These are phyloP conservation scores for Eutypa lata DNA, from an alignment of 2,329 filamentous ascomycete species.

Conservation along the genomic window DNA sequence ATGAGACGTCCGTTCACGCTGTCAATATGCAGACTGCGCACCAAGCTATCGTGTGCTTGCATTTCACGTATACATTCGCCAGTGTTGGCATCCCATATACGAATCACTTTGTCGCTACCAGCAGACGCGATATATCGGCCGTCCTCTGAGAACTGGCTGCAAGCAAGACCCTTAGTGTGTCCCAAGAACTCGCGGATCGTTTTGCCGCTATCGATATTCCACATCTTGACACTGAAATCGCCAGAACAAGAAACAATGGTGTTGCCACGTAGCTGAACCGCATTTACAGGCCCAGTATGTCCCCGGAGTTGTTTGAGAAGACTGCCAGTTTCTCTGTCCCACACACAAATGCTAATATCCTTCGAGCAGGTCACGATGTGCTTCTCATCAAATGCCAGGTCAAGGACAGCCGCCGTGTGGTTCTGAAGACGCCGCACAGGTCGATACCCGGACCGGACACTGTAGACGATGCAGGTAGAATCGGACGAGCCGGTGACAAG, in stretches of 20 bases:
- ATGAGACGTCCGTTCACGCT: slow-evolving; percentile 81
- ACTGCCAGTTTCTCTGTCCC: slow-evolving; percentile 77
- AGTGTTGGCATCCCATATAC: slow-evolving; percentile 92
- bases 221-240: slow-evolving; percentile 89
- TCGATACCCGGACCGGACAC: slow-evolving; percentile 72
- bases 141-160: slow-evolving; percentile 93
- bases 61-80: slow-evolving; percentile 80
- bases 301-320: slow-evolving; percentile 78
- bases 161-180: slow-evolving; percentile 90
- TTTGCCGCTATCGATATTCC: slow-evolving; percentile 87
- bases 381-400: slow-evolving; percentile 87
- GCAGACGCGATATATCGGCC: slow-evolving; percentile 90
- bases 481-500: slow-evolving; percentile 95
- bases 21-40: slow-evolving; percentile 88
- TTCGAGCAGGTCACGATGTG: slow-evolving; percentile 98
- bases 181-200: slow-evolving; percentile 87
- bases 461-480: slow-evolving; percentile 86
- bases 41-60: slow-evolving; percentile 78
- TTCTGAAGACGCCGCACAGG: slow-evolving; percentile 75
- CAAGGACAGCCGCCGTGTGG: slow-evolving; percentile 85
- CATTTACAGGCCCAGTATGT: slow-evolving; percentile 90
- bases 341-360: slow-evolving; percentile 89
- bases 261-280: slow-evolving; percentile 90
- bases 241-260: slow-evolving; percentile 91
- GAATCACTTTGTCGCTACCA: slow-evolving; percentile 92